Percentiles rank a stretch among this genome's conserved stretches.
Conservation (phyloP, 306 rosid genomes). For the Coriaria nepalensis region DNA sequence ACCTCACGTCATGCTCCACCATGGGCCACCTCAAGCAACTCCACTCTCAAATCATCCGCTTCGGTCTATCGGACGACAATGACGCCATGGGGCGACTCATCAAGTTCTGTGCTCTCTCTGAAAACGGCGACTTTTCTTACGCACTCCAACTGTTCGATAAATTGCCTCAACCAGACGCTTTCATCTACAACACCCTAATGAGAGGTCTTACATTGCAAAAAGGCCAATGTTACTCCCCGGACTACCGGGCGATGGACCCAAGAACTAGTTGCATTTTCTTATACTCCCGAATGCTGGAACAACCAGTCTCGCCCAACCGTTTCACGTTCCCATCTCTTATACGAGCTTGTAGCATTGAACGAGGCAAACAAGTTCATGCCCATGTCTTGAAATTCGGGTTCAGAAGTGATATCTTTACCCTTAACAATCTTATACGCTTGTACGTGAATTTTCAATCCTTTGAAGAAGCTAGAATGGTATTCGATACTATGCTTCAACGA, state of each 20-base stretch:
- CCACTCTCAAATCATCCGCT: slow-evolving; percentile 37
- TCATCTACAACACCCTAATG: slow-evolving; percentile 42
- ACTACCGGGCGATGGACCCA: slow-evolving; percentile 9
- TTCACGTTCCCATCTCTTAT: slow-evolving; percentile 42
- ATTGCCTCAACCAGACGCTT: slow-evolving; percentile 39
- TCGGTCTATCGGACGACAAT: slow-evolving; percentile 40
- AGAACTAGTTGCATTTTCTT: slow-evolving; percentile 22
- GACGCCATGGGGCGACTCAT: slow-evolving; percentile 40
- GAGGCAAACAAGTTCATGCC: slow-evolving; percentile 43
- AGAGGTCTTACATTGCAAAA: no score
- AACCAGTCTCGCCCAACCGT: slow-evolving; percentile 27
- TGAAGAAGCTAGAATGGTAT: slow-evolving; percentile 35
- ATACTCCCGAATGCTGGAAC: slow-evolving; percentile 37
- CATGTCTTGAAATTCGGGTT: slow-evolving; percentile 47
- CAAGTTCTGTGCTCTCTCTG: slow-evolving; percentile 36
- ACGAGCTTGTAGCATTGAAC: slow-evolving; percentile 25
- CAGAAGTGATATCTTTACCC: slow-evolving; percentile 22
- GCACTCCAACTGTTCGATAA: slow-evolving; percentile 35
- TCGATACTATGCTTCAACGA: slow-evolving; percentile 24
- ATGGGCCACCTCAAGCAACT: slow-evolving; percentile 47
- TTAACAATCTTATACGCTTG: slow-evolving; percentile 33
- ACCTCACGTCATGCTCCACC: slow-evolving; percentile 21
- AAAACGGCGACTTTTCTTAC: slow-evolving; percentile 26
- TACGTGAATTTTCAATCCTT: slow-evolving; percentile 27
- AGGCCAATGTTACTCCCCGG: no score